These are phyloP conservation scores for Ophiocordyceps camponoti-saundersi DNA, from an alignment of 2,329 filamentous ascomycete genomes.

Conservation along the genomic window DNA sequence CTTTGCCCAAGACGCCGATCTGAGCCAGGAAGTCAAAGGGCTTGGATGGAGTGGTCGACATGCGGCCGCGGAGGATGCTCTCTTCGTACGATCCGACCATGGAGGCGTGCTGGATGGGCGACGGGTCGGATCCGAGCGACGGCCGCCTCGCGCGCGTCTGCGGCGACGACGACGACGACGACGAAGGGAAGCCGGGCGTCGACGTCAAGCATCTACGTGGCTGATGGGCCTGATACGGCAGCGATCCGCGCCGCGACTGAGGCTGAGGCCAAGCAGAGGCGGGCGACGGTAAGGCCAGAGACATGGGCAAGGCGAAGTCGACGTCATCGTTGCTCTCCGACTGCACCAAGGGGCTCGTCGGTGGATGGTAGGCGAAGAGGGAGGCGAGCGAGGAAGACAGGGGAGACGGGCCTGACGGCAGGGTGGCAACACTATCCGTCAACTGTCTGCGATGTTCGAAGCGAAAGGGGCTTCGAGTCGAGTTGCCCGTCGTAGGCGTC, in stretches of 20 bases:
- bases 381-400: constrained; percentile 58
- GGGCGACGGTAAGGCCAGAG: constrained; percentile 15
- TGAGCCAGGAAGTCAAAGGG: constrained; percentile 87
- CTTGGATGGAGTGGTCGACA: constrained; percentile 91
- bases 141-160: constrained; percentile 41
- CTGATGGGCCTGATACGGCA: constrained; percentile 63
- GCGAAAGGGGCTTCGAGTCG: constrained; percentile 17
- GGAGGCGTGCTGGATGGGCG: constrained; percentile 71
- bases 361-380: constrained; percentile 70
- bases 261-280: constrained; percentile 7
- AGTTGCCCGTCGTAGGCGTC: too few relatives aligned
- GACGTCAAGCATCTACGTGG: constrained; percentile 59
- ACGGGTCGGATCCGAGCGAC: constrained; percentile 57
- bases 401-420: constrained; percentile 35
- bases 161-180: constrained; percentile 32
- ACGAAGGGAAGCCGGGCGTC: constrained; percentile 22
- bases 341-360: constrained; percentile 83
- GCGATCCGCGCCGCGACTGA: constrained; percentile 33
- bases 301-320: constrained; percentile 37
- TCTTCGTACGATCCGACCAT: constrained; percentile 98
- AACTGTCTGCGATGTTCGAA: constrained; percentile 18
- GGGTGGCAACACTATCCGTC: constrained; percentile 17
- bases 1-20: constrained; percentile 81
- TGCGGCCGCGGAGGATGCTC: constrained; percentile 81
- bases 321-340: constrained; percentile 68